phyloP scores from a whole-genome alignment of 2,329 filamentous ascomycete genomes.

The Cordyceps cicadae region DNA sequence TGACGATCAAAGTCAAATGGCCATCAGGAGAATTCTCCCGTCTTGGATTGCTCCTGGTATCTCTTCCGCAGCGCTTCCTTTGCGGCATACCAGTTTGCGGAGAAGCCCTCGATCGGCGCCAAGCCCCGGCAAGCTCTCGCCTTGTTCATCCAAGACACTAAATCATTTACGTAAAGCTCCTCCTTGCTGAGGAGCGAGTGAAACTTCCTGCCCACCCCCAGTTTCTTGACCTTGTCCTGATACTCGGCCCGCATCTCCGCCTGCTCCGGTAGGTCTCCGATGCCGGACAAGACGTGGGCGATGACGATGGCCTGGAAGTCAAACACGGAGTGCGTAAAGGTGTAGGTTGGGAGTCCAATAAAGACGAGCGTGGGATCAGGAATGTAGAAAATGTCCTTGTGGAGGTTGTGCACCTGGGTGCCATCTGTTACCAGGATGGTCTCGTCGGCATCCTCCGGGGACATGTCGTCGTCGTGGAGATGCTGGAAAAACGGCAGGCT shows the following conservation, averaged over 20 bases:
- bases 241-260: neutral
- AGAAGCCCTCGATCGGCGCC: neutral
- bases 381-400: conserved; percentile 66
- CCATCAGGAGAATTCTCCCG: neutral
- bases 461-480: conserved; percentile 31
- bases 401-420: conserved; percentile 55
- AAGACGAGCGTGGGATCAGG: conserved; percentile 56
- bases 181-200: neutral
- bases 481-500: conserved; percentile 54
- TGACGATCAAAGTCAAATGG: neutral
- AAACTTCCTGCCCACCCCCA: neutral
- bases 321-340: conserved; percentile 60
- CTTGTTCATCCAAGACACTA: neutral
- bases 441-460: conserved; percentile 40
- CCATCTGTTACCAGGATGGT: conserved; percentile 55
- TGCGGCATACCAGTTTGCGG: neutral
- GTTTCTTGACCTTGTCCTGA: neutral
- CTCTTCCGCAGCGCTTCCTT: neutral
- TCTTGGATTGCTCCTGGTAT: neutral
- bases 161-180: neutral
- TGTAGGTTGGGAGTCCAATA: conserved; percentile 57
- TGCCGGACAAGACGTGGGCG: conserved; percentile 46
- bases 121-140: neutral
- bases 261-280: neutral
- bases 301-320: conserved; percentile 60